These are phyloP conservation scores for Houttuynia cordata DNA, from an alignment of 164 flowering plant species.

Conservation along the genomic window DNA sequence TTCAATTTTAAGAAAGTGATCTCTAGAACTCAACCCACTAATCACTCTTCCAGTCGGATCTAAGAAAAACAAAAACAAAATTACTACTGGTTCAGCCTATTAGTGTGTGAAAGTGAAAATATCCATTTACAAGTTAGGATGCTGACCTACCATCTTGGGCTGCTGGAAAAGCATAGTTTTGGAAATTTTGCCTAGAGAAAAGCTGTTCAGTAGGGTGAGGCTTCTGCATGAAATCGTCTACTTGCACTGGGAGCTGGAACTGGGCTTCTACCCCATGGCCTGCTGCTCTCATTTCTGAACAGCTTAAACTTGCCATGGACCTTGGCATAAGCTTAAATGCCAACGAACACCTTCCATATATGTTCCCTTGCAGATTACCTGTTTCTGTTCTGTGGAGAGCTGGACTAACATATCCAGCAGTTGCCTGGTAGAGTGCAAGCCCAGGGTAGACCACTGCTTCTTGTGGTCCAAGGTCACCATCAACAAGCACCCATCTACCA, in stretches of 20 bases:
- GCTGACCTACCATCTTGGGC: constrained; percentile 60
- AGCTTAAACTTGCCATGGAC: constrained; percentile 77
- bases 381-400: constrained; percentile 58
- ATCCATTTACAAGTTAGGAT: not conserved
- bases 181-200: constrained; percentile 44
- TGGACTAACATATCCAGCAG: constrained; percentile 85
- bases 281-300: constrained; percentile 94
- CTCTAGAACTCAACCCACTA: too few species aligned
- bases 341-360: constrained; percentile 81
- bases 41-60: too few species aligned
- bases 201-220: constrained; percentile 63
- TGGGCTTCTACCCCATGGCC: constrained; percentile 96
- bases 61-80: too few species aligned
- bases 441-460: constrained; percentile 92
- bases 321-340: constrained; percentile 91
- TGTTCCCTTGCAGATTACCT: constrained; percentile 39
- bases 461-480: constrained; percentile 86
- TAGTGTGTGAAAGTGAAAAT: too few species aligned
- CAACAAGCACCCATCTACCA: constrained; percentile 79
- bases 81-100: too few species aligned
- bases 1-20: too few species aligned
- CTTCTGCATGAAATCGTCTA: constrained; percentile 98
- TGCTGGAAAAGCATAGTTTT: constrained; percentile 41
- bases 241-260: constrained; percentile 85
- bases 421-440: constrained; percentile 85